Base-by-base conservation (phyloP, 163 green algal species). In the Chlamydomonas reinhardtii region DNA sequence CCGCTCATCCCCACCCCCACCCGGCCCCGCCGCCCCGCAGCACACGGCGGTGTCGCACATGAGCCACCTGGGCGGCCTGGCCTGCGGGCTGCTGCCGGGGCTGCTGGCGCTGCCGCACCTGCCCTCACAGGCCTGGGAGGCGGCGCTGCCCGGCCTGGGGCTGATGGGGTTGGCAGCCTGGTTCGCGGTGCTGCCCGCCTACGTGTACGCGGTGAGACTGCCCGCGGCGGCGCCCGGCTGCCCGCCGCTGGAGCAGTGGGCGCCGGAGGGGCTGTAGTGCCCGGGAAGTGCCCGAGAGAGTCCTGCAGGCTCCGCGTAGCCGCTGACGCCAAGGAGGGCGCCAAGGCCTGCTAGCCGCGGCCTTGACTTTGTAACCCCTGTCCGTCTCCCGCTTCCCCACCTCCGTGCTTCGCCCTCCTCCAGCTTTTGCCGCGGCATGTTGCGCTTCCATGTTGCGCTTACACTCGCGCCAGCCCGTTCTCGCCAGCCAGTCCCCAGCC, bases 71-170 rank as follows among this genome's bases (percentile, higher is more conserved):
- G 95, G 95, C 31, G 95, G 95, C n/a, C 92, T 98, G 37, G 52
- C 97, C 22, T 94, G 86, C 54, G 95, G 95, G 37, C 85, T 98
- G 32, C 92, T 97, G 48, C 89, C 91, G 3, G 89, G 88, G 12
- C 93, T 97, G 71, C 72, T 96, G 35, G 94, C 97, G 56, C 88
- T 98, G 71, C 95, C 94, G 14, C 96, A 95, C 85, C 81, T 96
- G 27, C 83, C 86, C 24, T 87, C 87, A 35, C 82, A 92, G 73
- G 89, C 89, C 29, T 92, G 86, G 88, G 89, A 93, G 78, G 78
- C 85, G n/a, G 85, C 78, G 56, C 27, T 85, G 84, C 82, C 87
- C 82, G 62, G 83, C 56, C 70, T 84, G 74, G 70, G 69, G 34
- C 29, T n/a, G 34, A 0, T 65, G 52, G 79, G 68, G 68, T 31